Conservation (phyloP, 1,284 basidiomycete genomes). For the Cryptococcus maquisensis region DNA sequence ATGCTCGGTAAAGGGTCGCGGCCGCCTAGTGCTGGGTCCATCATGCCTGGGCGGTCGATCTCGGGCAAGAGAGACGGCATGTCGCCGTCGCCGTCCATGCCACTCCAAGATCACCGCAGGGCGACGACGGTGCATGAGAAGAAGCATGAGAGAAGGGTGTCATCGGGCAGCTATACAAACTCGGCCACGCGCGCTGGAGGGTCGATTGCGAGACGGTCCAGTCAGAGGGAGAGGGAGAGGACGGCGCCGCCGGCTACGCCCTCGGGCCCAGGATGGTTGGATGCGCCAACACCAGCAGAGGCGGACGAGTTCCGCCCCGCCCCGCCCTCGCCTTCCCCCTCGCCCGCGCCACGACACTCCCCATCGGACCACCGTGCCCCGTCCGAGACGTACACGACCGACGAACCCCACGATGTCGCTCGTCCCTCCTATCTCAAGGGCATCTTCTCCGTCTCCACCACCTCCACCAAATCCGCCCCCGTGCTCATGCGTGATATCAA, state of each 20-base stretch:
- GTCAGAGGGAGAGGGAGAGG: slow-evolving; percentile 14
- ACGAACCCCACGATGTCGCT: slow-evolving; percentile 54
- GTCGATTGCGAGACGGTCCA: slow-evolving; percentile 23
- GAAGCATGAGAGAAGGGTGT: slow-evolving; percentile 67
- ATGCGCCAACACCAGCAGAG: slow-evolving; percentile 25
- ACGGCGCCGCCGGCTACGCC: slow-evolving; percentile 13
- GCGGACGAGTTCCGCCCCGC: slow-evolving; percentile 18
- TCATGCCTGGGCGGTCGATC: slow-evolving; percentile 10
- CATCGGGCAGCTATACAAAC: slow-evolving; percentile 35
- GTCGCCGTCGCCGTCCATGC: slow-evolving; percentile 23
- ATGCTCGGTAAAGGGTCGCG: slow-evolving; percentile 19
- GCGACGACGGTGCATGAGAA: slow-evolving; percentile 69
- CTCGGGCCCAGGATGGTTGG: slow-evolving; percentile 21
- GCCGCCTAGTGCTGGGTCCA: slow-evolving; percentile 9
- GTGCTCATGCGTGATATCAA: slow-evolving; percentile 79
- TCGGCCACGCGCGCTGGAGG: slow-evolving; percentile 28
- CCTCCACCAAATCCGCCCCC: slow-evolving; percentile 79
- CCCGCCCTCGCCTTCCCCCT: slow-evolving; percentile 6
- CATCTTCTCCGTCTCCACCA: slow-evolving; percentile 90
- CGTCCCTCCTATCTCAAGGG: slow-evolving; percentile 88
- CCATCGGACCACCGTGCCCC: too few relatives aligned
- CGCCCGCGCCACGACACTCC: slow-evolving; percentile 2
- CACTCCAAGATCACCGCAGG: slow-evolving; percentile 54
- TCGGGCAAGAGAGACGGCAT: slow-evolving; percentile 6
- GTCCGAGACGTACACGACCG: not conserved